Base-by-base conservation (phyloP, 1,284 basidiomycete genomes). In the Pseudozyma sp. region DNA sequence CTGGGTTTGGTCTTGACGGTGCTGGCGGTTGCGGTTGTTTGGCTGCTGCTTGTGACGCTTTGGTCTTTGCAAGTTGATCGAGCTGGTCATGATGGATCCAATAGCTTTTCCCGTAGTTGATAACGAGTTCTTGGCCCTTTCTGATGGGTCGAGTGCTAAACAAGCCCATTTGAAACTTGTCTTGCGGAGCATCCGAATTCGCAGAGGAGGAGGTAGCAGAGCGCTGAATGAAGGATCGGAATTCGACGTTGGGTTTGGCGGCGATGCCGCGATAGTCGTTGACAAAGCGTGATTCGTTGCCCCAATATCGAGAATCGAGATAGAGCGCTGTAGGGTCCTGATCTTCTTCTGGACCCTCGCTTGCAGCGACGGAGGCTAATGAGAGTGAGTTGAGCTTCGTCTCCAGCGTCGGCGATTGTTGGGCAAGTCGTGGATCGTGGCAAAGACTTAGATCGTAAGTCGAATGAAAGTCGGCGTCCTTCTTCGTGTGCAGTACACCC, bases 51-150 rank as follows among this genome's bases (percentile, higher is more conserved):
- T 48, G 7, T 36, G 36, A 14, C 19, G 31, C 10, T 42, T 42
- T 47, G 3, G 36, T 43, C 3, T 25, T 25, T 19, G 55, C 25
- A 13, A 62, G 25, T 38, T 60, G 21, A 1, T 14, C 9, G 3
- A 73, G 48, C 19, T 73, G 64, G 4, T 68, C 64, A n/a, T 45
- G 42, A 50, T 74, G 71, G 19, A 60, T 25, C 94, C 94, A 95
- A 90, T 92, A 96, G n/a, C 89, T 88, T 81, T 95, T 95, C n/a
- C 94, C 94, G 82, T 97, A 97, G 21, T 91, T 93, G 38, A 96
- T 92, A 36, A 95, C 84, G 45, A 97, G 89, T 85, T 97, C 95
- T 14, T 93, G 90, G 2, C 93, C 92, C 82, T 92, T 94, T 71
- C 87, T 89, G 56, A 97, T 90, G 11, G 86, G 86, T 40, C 89